These are phyloP conservation scores for Termitomyces heimii DNA, from an alignment of 768 basidiomycete species.

Conservation along the genomic window DNA sequence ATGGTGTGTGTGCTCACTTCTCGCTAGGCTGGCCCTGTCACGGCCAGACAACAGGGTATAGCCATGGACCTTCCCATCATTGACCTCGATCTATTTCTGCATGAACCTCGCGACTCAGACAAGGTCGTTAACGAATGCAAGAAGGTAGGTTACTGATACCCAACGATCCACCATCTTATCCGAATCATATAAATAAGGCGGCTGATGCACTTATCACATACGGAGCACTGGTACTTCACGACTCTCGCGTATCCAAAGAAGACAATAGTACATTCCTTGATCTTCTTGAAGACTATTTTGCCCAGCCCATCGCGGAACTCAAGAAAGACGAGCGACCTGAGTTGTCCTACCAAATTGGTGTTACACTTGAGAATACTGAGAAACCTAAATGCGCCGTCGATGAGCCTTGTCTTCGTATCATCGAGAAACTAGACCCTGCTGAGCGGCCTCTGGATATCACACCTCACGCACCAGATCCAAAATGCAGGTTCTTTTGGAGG, in stretches of 20 bases:
- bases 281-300: conserved; percentile 91
- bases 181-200: conserved; percentile 37
- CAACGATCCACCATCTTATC: not conserved
- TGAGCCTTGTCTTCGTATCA: conserved; percentile 77
- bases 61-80: conserved; percentile 63
- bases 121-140: conserved; percentile 54
- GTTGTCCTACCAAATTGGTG: conserved; percentile 86
- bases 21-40: too few relatives aligned
- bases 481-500: conserved; percentile 91
- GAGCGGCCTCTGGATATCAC: conserved; percentile 85
- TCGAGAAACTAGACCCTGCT: conserved; percentile 63
- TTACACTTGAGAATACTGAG: conserved; percentile 95
- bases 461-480: conserved; percentile 82
- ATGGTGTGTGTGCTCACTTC: too few relatives aligned
- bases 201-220: conserved; percentile 78
- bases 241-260: conserved; percentile 76
- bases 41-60: conserved; percentile 29
- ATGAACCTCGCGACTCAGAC: conserved; percentile 35
- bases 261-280: conserved; percentile 84
- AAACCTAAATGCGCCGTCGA: conserved; percentile 83
- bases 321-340: conserved; percentile 80
- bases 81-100: conserved; percentile 70
- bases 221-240: conserved; percentile 82
- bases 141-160: conserved; percentile 36
- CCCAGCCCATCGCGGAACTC: conserved; percentile 56